Evolutionary conservation across 1,284 basidiomycete species (phyloP).

Genomic region (Malassezia slooffiae): DNA sequence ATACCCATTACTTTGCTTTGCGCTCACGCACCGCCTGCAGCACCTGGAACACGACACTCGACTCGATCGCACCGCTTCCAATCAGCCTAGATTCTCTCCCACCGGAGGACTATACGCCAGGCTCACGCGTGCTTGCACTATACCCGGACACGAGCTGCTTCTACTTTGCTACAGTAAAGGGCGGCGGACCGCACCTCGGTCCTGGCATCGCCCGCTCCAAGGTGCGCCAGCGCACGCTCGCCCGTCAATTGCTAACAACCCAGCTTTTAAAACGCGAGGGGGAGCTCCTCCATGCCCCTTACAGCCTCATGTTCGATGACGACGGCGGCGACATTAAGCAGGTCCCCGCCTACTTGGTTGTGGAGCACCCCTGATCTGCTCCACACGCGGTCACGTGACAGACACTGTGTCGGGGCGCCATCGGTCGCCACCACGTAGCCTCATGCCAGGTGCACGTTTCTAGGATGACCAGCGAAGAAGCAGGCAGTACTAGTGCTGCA

Average conservation of each 20-base stretch:
- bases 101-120: constrained; percentile 27
- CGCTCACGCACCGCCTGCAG: neutral
- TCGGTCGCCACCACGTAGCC: no score
- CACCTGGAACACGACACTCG: constrained; percentile 28
- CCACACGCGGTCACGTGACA: no score
- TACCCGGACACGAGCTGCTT: constrained; percentile 46
- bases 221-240: constrained; percentile 12
- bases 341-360: constrained; percentile 41
- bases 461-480: no score
- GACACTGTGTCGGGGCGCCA: no score
- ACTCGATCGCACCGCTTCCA: constrained; percentile 41
- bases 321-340: constrained; percentile 37
- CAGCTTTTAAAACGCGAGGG: constrained; percentile 24
- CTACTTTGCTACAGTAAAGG: constrained; percentile 39
- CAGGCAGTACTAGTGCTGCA: no score
- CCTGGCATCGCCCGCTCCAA: constrained; percentile 17
- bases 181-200: constrained; percentile 34
- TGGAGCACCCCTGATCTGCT: constrained; percentile 32
- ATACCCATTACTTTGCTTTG: neutral
- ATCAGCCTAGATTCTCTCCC: constrained; percentile 33
- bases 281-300: constrained; percentile 36
- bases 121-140: constrained; percentile 38
- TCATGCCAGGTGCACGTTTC: neutral
- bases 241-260: neutral
- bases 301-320: constrained; percentile 42